A percentile compares a stretch with the other conserved stretches of the same genome.
phyloP scores from a whole-genome alignment of 2,329 filamentous ascomycete species.

The Claviceps spartinae region DNA sequence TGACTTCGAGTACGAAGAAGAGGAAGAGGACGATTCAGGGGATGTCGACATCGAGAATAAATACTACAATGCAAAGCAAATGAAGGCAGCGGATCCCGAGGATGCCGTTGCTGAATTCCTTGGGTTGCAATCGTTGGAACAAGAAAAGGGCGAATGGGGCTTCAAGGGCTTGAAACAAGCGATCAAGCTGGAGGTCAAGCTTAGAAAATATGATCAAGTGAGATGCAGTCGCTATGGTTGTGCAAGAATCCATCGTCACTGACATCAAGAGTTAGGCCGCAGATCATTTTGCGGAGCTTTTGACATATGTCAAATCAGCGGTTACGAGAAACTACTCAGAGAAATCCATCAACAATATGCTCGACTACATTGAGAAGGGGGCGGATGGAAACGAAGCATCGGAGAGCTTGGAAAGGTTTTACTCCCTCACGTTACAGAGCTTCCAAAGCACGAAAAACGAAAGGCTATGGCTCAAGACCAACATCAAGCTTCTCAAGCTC shows the following conservation, averaged over 20 bases:
- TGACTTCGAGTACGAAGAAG: slow-evolving; percentile 94
- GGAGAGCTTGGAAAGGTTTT: slow-evolving; percentile 86
- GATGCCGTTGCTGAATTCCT: slow-evolving; percentile 87
- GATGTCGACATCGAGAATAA: slow-evolving; percentile 98
- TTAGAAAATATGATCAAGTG: slow-evolving; percentile 78
- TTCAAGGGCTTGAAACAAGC: slow-evolving; percentile 98
- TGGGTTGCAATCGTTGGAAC: slow-evolving; percentile 69
- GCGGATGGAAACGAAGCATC: slow-evolving; percentile 53
- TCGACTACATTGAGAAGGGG: slow-evolving; percentile 95
- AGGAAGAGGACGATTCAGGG: slow-evolving; percentile 74
- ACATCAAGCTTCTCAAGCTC: slow-evolving; percentile 87
- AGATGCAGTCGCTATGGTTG: background rate
- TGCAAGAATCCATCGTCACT: slow-evolving; percentile 2
- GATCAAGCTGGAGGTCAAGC: slow-evolving; percentile 90
- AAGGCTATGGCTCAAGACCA: slow-evolving; percentile 92
- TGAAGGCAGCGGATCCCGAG: slow-evolving; percentile 75
- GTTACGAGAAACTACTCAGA: slow-evolving; percentile 98
- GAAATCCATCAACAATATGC: slow-evolving; percentile 98
- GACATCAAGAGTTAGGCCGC: slow-evolving; percentile 48
- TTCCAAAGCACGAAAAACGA: slow-evolving; percentile 98
- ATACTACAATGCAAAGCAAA: slow-evolving; percentile 98
- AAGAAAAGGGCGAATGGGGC: slow-evolving; percentile 94
- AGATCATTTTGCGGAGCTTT: slow-evolving; percentile 83
- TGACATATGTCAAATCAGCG: slow-evolving; percentile 93
- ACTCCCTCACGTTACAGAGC: slow-evolving; percentile 80